Conservation (phyloP, 2,329 filamentous ascomycete genomes). For the Calonectria fujianensis region DNA sequence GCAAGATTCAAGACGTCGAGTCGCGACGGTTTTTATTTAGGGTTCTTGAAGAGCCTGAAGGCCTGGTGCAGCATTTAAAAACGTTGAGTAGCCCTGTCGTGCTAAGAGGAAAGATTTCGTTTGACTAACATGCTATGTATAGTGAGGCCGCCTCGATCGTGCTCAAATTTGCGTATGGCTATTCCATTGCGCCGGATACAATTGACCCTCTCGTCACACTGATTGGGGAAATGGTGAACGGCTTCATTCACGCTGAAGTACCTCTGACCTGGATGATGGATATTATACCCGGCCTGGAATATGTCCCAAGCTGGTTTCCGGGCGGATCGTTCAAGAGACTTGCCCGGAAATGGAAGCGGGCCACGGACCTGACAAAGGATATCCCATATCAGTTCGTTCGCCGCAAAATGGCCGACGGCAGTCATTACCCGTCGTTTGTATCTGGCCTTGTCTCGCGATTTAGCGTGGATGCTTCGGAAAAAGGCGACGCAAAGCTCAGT, state of each 20-base stretch:
- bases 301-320: neutral
- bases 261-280: neutral
- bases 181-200: neutral
- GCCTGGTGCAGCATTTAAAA: neutral
- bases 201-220: neutral
- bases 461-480: neutral
- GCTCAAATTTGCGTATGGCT: conserved; percentile 31
- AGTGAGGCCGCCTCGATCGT: neutral
- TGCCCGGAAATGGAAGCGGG: neutral
- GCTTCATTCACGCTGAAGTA: accelerated
- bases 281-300: neutral
- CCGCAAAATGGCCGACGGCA: neutral
- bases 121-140: neutral
- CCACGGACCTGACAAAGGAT: neutral
- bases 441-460: neutral
- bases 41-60: neutral
- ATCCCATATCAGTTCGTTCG: neutral
- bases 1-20: neutral
- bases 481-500: neutral
- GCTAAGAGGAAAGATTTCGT: neutral
- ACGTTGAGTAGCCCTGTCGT: neutral
- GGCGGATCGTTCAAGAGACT: neutral
- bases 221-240: neutral
- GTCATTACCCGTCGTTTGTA: neutral
- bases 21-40: neutral